Evolutionary conservation across 192 early-diverging fungal genomes (phyloP).

Genomic region (Coemansia sp.): DNA sequence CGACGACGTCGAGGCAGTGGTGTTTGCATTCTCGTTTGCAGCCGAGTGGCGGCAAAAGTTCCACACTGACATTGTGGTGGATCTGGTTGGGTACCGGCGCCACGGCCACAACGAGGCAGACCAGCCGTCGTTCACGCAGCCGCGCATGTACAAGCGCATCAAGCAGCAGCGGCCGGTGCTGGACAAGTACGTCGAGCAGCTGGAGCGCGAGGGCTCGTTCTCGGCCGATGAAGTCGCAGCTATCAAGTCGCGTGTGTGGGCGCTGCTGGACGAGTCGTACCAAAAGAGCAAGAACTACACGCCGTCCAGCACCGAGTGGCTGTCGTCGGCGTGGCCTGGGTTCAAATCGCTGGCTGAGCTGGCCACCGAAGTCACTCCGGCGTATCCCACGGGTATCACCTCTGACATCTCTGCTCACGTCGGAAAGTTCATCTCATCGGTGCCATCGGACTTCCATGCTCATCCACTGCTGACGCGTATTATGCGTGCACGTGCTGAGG

Average conservation of each 20-base stretch:
- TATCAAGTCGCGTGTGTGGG: conserved; percentile 91
- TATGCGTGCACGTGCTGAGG: conserved; percentile 80
- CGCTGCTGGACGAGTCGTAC: conserved; percentile 91
- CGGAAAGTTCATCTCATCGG: conserved; percentile 76
- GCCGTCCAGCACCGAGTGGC: conserved; percentile 89
- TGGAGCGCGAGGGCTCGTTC: conserved; percentile 81
- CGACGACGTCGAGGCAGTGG: conserved; percentile 96
- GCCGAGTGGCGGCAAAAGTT: conserved; percentile 94
- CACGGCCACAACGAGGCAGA: conserved; percentile 99
- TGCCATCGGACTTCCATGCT: conserved; percentile 80
- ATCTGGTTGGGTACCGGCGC: conserved; percentile 96
- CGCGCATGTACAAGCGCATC: conserved; percentile 94
- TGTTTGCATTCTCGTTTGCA: conserved; percentile 91
- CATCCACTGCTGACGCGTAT: conserved; percentile 88
- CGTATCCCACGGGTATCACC: conserved; percentile 70
- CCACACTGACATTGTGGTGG: conserved; percentile 95
- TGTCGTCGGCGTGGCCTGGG: conserved; percentile 91
- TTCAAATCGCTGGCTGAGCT: conserved; percentile 76
- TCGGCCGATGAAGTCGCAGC: conserved; percentile 78
- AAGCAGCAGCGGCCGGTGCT: conserved; percentile 79
- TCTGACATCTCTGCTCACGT: conserved; percentile 76
- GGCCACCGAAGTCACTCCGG: conserved; percentile 66
- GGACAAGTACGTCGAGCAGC: conserved; percentile 82
- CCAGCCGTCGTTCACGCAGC: conserved; percentile 98
- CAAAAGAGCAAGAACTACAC: conserved; percentile 85